These are phyloP conservation scores for Thoreauomyces humboldtii DNA, from an alignment of 192 early-diverging fungal genomes.

Conservation along the genomic window DNA sequence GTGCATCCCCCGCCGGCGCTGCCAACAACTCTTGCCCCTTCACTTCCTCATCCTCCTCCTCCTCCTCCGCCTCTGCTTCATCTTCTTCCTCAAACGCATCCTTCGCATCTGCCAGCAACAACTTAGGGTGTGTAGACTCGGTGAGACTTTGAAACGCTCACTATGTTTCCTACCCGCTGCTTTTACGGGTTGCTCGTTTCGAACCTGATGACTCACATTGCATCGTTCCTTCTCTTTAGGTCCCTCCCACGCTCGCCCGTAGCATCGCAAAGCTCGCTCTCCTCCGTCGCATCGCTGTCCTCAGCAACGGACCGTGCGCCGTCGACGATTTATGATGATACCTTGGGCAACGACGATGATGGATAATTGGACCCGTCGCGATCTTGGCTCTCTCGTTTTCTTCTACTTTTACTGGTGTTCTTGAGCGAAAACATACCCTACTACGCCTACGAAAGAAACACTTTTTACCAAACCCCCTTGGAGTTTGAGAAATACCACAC, in stretches of 20 bases:
- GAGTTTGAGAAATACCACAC: no score
- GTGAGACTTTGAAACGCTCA: not conserved
- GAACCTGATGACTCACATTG: not conserved
- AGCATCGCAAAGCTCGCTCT: not conserved
- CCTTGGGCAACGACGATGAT: not conserved
- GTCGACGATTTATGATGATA: constrained; percentile 3
- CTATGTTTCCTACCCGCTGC: no score
- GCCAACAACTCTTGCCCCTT: not conserved
- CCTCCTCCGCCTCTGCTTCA: not conserved
- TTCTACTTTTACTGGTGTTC: no score
- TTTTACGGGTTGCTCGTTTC: not conserved
- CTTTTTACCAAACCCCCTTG: no score
- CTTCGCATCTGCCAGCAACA: not conserved
- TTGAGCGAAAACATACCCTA: no score
- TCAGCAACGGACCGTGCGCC: constrained; percentile 6
- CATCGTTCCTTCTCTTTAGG: not conserved
- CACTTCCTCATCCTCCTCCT: not conserved
- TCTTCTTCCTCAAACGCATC: not conserved
- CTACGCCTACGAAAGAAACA: no score
- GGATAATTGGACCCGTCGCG: not conserved
- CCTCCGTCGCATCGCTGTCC: constrained; percentile 5
- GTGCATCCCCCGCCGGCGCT: no score
- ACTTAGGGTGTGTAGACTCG: constrained; percentile 8
- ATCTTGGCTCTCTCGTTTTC: no score
- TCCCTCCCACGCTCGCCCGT: constrained; percentile 4